Evolutionary conservation across 352 stramenopile species (phyloP).

Genomic region (Phytophthora tentaculata): DNA sequence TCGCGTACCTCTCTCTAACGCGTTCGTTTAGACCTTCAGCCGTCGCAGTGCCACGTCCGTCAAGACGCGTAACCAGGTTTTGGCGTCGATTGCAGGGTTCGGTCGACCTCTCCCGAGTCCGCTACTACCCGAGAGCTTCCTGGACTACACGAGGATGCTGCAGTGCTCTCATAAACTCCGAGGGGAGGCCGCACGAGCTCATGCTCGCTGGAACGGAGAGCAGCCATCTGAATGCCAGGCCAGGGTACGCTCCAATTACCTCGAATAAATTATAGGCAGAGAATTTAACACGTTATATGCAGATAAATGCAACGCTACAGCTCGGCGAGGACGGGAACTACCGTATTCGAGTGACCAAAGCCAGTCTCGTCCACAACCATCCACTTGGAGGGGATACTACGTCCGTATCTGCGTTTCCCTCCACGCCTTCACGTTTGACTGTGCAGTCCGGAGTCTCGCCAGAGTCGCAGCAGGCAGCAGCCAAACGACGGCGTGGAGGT

Average conservation of each 20-base stretch:
- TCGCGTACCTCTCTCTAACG: neutral
- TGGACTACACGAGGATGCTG: constrained; percentile 42
- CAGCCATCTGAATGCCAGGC: constrained; percentile 39
- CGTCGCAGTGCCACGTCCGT: constrained; percentile 36
- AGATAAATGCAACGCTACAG: constrained; percentile 43
- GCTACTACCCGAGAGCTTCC: constrained; percentile 35
- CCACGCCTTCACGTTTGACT: neutral
- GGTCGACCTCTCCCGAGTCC: constrained; percentile 12
- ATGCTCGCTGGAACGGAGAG: constrained; percentile 31
- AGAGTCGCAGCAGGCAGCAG: neutral
- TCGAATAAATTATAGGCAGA: neutral
- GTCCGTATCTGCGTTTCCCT: neutral
- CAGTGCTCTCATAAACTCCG: constrained; percentile 34
- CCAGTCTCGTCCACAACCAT: constrained; percentile 39
- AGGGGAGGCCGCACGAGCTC: neutral
- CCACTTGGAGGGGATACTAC: constrained; percentile 14
- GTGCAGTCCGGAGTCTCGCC: neutral
- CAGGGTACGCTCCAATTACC: constrained; percentile 16
- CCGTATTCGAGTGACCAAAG: constrained; percentile 35
- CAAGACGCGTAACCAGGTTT: constrained; percentile 40
- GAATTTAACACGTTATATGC: neutral
- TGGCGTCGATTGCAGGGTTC: constrained; percentile 26
- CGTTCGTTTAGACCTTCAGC: constrained; percentile 30
- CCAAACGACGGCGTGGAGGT: constrained; percentile 24
- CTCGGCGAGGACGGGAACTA: constrained; percentile 30